Evolutionary conservation across 768 basidiomycete genomes (phyloP), one percentile per base, ranked within the genome.

Genomic region (Tulasnella sp.): DNA sequence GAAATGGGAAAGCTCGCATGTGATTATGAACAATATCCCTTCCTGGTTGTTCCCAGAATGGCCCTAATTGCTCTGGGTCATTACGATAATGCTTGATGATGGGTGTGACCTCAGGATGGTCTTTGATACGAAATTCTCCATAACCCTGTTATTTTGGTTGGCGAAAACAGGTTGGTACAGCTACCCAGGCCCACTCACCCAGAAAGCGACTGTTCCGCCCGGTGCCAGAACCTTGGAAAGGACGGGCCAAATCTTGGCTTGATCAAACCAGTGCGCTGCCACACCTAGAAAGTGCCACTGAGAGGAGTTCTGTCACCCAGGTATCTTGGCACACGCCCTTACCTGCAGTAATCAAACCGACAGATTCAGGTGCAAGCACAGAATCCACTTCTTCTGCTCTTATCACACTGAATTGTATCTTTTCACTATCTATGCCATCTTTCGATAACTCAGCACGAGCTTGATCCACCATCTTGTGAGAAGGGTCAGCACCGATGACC

Each of bases 11-110:
- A 25, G 77, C 76, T 5, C 77, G 69, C 2, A 90, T 72, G 59
- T 84, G 76, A 5, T 70, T 70, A 50, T 84, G 80, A 20, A 90
- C 71, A 55, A 88, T 79, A 0, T 74, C 75, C 10, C 88, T 72
- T 13, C 88, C 88, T 0, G 88, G 87, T 22, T 80, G 77, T 58
- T 89, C 74, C 74, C 85, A 90, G 60, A 86, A 75, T 1, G 77
- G 74, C 1, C 86, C 86, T 4, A 85, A 62, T 35, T 77, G 76
- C 27, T 31, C 37, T 5, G 2, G 0, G 20, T 56, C 48, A 33
- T 49, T 53, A 48, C 54, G 54, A 60, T 80, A 87, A 2, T 67
- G 68, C 7, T 73, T 72, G 54, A 89, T 81, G 12, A 76, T 65
- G 0, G 74, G 70, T 1, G 74, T 73, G 25, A 80, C 63, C 1